Conservation (phyloP, 495 filamentous ascomycete species). For the Hypoxylon lenormandii region DNA sequence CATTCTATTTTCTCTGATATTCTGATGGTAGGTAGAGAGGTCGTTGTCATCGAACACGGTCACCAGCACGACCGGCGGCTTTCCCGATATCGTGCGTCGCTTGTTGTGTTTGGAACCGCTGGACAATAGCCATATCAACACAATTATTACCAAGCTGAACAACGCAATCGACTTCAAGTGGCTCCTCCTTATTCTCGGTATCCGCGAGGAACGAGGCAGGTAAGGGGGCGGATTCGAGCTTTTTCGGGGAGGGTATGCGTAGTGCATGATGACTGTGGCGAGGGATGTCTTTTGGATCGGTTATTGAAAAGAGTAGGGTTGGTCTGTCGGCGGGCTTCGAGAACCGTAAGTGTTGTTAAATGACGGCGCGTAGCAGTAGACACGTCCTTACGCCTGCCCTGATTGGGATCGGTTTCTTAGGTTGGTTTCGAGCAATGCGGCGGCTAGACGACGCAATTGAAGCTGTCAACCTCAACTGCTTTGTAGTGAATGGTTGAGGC, state of each 20-base stretch:
- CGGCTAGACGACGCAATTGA: slow-evolving; percentile 6
- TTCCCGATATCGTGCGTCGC: slow-evolving; percentile 68
- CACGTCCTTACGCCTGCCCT: slow-evolving; percentile 14
- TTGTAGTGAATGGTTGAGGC: slow-evolving; percentile 28
- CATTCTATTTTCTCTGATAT: slow-evolving; percentile 81
- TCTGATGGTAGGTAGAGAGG: slow-evolving; percentile 72
- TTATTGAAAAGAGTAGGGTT: slow-evolving; percentile 1
- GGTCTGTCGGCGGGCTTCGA: slow-evolving; percentile 3
- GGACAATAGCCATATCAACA: slow-evolving; percentile 73
- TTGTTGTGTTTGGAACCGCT: slow-evolving; percentile 51
- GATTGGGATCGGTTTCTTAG: slow-evolving; percentile 13
- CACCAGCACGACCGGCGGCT: slow-evolving; percentile 85
- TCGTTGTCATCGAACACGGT: slow-evolving; percentile 79
- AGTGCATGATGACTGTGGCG: slow-evolving; percentile 75
- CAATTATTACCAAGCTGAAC: slow-evolving; percentile 66
- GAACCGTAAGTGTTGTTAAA: slow-evolving; percentile 8
- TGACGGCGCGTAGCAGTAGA: slow-evolving; percentile 17
- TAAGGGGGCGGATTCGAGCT: slow-evolving; percentile 75
- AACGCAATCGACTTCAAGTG: slow-evolving; percentile 74
- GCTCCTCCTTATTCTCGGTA: slow-evolving; percentile 72
- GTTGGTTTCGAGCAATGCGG: background rate
- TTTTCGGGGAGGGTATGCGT: slow-evolving; percentile 87
- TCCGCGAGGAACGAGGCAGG: slow-evolving; percentile 68
- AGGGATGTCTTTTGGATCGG: slow-evolving; percentile 2
- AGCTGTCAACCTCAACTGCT: slow-evolving; percentile 1